phyloP scores from a whole-genome alignment of 345 rosid species.

The Eucalyptus cladocalyx region DNA sequence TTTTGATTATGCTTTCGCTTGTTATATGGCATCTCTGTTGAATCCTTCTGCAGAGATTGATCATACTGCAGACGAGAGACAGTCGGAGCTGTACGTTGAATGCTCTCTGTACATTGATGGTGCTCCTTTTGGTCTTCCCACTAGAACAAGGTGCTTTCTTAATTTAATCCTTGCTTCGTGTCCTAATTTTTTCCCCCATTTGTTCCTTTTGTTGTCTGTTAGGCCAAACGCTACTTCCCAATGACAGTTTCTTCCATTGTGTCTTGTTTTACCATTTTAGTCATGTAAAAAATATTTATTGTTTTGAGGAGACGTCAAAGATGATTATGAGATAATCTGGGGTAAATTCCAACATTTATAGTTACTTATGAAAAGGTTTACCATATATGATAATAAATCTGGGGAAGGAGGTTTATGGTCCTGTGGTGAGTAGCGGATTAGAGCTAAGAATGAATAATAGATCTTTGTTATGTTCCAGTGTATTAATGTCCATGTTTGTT shows the following conservation, averaged over 20 bases:
- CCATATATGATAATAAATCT: not conserved
- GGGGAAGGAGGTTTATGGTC: not conserved
- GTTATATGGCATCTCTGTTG: not conserved
- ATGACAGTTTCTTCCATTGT: not conserved
- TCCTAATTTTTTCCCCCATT: not conserved
- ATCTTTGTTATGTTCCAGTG: not conserved
- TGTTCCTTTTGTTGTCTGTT: not conserved
- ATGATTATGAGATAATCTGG: not conserved
- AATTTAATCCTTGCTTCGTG: not conserved
- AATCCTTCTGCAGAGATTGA: constrained; percentile 23
- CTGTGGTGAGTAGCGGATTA: not conserved
- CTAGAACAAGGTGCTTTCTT: constrained; percentile 57
- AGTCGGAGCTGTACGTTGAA: constrained; percentile 69
- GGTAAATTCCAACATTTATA: not conserved
- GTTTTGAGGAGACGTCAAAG: not conserved
- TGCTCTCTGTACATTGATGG: constrained; percentile 86
- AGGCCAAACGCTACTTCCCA: not conserved
- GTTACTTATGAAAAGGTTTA: not conserved
- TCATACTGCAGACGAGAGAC: constrained; percentile 39
- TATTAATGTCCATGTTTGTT: not conserved
- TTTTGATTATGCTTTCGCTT: not conserved
- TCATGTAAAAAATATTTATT: not conserved
- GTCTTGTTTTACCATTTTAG: not conserved
- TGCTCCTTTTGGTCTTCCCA: constrained; percentile 86
- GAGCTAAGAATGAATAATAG: not conserved